Evolutionary conservation across 129 eudicot genomes (phyloP).

Genomic region (Escallonia rubra): DNA sequence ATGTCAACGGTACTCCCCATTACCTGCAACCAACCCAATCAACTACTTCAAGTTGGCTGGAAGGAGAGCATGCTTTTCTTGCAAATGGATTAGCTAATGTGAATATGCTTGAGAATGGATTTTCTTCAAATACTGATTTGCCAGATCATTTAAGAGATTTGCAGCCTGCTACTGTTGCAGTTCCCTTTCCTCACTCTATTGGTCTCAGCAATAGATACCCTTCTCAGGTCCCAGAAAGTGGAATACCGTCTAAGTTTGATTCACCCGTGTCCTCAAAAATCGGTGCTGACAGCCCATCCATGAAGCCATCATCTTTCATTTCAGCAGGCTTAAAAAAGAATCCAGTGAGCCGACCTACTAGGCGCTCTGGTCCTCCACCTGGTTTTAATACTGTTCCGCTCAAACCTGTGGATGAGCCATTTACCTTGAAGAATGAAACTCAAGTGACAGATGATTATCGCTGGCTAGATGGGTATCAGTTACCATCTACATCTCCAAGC

Average conservation of each 20-base stretch:
- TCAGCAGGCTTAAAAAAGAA: conserved; percentile 41
- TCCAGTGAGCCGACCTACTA: conserved; percentile 76
- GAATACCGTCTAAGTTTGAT: conserved; percentile 50
- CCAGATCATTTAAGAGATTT: conserved; percentile 25
- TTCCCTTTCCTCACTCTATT: conserved; percentile 38
- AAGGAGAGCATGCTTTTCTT: conserved; percentile 29
- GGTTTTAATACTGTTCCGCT: conserved; percentile 57
- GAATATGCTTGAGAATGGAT: conserved; percentile 41
- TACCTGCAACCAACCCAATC: conserved; percentile 39
- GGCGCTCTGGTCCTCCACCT: conserved; percentile 91
- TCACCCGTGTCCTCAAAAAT: conserved; percentile 41
- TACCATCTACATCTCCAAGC: conserved; percentile 38
- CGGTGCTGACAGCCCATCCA: conserved; percentile 27
- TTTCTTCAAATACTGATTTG: conserved; percentile 21
- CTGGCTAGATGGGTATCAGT: conserved; percentile 85
- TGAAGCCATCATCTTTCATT: conserved; percentile 30
- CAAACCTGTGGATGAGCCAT: conserved; percentile 40
- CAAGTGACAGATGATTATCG: conserved; percentile 67
- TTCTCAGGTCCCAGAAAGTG: conserved; percentile 30
- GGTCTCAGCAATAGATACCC: conserved; percentile 27
- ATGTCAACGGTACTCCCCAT: conserved; percentile 30
- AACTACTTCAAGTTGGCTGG: conserved; percentile 37
- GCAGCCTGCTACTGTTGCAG: conserved; percentile 38
- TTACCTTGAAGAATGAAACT: conserved; percentile 20
- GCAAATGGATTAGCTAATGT: conserved; percentile 42